phyloP scores from a whole-genome alignment of 2,329 filamentous ascomycete species.

The Aspergillus hiratsukae region DNA sequence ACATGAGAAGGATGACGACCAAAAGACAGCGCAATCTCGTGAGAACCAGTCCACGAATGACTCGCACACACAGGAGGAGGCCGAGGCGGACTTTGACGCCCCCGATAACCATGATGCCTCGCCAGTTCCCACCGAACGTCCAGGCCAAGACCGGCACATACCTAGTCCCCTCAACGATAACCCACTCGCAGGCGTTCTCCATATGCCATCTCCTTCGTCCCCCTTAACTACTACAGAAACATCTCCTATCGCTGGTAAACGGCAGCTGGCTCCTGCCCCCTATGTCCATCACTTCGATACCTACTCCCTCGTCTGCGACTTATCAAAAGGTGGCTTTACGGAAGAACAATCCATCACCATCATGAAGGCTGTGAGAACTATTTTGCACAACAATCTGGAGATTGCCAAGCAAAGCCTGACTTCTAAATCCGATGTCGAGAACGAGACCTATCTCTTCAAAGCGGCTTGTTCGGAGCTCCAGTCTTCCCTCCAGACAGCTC shows the following conservation, averaged over 20 bases:
- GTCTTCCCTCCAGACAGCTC: constrained; percentile 76
- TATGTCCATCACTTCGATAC: constrained; percentile 98
- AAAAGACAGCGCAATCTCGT: constrained; percentile 10
- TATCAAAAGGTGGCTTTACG: constrained; percentile 67
- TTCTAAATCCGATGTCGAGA: constrained; percentile 89
- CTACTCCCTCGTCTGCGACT: constrained; percentile 78
- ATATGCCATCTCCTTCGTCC: constrained; percentile 38
- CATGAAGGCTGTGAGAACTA: constrained; percentile 84
- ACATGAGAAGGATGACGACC: constrained; percentile 8
- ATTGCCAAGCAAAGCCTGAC: constrained; percentile 76
- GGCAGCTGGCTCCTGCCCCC: constrained; percentile 63
- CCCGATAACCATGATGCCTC: constrained; percentile 9
- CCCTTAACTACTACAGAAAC: constrained; percentile 26
- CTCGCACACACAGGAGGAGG: constrained; percentile 20
- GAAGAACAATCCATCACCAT: constrained; percentile 71
- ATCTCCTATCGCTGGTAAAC: constrained; percentile 39
- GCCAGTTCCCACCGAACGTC: constrained; percentile 11
- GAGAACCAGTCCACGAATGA: constrained; percentile 13
- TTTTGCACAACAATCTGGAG: constrained; percentile 74
- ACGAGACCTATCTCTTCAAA: constrained; percentile 89
- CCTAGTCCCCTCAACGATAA: constrained; percentile 12
- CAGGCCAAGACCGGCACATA: constrained; percentile 9
- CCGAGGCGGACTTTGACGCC: constrained; percentile 13
- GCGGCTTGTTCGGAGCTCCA: constrained; percentile 89
- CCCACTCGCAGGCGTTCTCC: constrained; percentile 39